These are phyloP conservation scores for Penicillium vulpinum DNA, from an alignment of 2,329 filamentous ascomycete genomes.

Conservation along the genomic window DNA sequence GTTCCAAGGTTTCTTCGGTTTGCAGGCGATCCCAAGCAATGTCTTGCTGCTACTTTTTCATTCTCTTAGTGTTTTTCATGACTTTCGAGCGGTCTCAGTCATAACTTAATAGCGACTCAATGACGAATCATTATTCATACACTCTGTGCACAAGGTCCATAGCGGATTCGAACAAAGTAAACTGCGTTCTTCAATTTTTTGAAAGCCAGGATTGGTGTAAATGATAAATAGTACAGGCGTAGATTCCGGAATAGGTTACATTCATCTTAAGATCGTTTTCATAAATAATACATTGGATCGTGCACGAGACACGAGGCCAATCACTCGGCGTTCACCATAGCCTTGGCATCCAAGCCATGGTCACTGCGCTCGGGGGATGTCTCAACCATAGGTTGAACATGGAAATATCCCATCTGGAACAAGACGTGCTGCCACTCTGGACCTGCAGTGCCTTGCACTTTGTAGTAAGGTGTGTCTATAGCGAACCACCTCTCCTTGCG, in stretches of 20 bases:
- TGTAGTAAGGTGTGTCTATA: slow-evolving; percentile 57
- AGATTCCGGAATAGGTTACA: not conserved
- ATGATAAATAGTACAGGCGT: not conserved
- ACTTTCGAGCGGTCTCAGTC: slow-evolving; percentile 5
- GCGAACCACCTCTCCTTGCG: slow-evolving; percentile 73
- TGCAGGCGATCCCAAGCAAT: not conserved
- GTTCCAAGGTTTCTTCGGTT: not conserved
- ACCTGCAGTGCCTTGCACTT: slow-evolving; percentile 66
- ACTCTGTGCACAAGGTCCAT: not conserved
- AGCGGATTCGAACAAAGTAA: too few species aligned
- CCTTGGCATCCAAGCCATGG: slow-evolving; percentile 3
- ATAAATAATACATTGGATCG: slow-evolving; percentile 1
- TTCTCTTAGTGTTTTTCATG: not conserved
- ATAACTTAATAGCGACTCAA: not conserved
- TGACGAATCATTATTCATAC: not conserved
- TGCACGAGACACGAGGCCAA: not conserved
- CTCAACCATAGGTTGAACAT: slow-evolving; percentile 23
- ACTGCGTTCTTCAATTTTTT: not conserved
- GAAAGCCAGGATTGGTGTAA: not conserved
- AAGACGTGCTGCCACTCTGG: slow-evolving; percentile 43
- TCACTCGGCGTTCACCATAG: not conserved
- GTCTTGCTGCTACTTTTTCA: not conserved
- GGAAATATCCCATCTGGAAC: slow-evolving; percentile 35
- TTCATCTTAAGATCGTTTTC: slow-evolving; percentile 3
- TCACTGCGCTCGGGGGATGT: slow-evolving; percentile 17